Evolutionary conservation across 1,139 yeast genomes (phyloP).

Genomic region (Saccharomyces hybrid): DNA sequence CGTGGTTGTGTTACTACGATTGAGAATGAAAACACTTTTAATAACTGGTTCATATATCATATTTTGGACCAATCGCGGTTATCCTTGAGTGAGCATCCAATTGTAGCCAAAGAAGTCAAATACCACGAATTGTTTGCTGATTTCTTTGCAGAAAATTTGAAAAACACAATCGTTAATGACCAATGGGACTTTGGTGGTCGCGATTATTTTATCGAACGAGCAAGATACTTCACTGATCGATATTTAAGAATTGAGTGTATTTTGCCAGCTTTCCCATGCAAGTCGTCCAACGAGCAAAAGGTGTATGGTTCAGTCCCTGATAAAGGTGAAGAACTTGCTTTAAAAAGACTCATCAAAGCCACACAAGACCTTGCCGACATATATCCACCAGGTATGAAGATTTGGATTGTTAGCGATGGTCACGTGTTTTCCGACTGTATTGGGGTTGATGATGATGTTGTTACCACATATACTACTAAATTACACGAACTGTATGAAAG

Average conservation of each 20-base stretch:
- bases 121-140: conserved; percentile 30
- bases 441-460: conserved; percentile 46
- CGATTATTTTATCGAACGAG: conserved; percentile 35
- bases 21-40: conserved; percentile 28
- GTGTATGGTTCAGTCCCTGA: conserved; percentile 48
- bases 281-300: conserved; percentile 48
- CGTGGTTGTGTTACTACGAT: conserved; percentile 33
- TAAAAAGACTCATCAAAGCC: conserved; percentile 31
- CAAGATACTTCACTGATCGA: conserved; percentile 43
- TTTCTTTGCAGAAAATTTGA: conserved; percentile 39
- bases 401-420: conserved; percentile 56
- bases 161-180: conserved; percentile 42
- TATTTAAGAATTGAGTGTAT: conserved; percentile 45
- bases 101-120: conserved; percentile 8
- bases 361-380: conserved; percentile 32
- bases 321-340: conserved; percentile 37
- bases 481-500: conserved; percentile 37
- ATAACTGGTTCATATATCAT: conserved; percentile 34
- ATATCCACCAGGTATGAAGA: conserved; percentile 48
- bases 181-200: conserved; percentile 44
- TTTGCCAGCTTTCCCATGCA: conserved; percentile 59
- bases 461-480: conserved; percentile 40
- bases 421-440: conserved; percentile 61
- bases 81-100: conserved; percentile 15
- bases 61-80: conserved; percentile 32